These are phyloP conservation scores for Mortierella sp. DNA, from an alignment of 371 early-diverging fungal genomes.

Conservation along the genomic window DNA sequence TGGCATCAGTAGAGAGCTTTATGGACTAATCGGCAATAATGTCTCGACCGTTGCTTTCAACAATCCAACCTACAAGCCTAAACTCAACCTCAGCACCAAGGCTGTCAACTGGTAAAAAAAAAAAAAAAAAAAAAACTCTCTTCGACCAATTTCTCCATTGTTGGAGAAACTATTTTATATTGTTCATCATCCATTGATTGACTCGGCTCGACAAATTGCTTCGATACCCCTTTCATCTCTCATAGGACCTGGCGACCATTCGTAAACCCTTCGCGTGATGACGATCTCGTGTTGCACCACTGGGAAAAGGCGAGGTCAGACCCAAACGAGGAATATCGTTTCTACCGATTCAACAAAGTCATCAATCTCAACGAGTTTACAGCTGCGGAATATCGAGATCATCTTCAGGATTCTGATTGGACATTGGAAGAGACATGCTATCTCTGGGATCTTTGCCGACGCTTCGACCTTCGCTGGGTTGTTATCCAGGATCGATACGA, in stretches of 20 bases:
- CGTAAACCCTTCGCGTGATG: slow-evolving; percentile 81
- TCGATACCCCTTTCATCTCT: background rate
- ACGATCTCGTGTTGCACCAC: slow-evolving; percentile 76
- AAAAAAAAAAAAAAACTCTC: background rate
- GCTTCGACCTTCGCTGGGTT: slow-evolving; percentile 84
- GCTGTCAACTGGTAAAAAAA: slow-evolving; percentile 65
- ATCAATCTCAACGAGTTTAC: slow-evolving; percentile 72
- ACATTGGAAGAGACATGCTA: slow-evolving; percentile 87
- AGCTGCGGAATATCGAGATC: slow-evolving; percentile 75
- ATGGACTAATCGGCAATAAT: slow-evolving; percentile 73
- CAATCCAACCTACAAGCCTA: slow-evolving; percentile 75
- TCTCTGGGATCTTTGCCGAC: slow-evolving; percentile 77
- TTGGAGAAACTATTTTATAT: background rate
- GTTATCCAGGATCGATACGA: slow-evolving; percentile 88
- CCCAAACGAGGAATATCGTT: slow-evolving; percentile 65
- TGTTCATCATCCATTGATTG: background rate
- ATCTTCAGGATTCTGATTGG: slow-evolving; percentile 81
- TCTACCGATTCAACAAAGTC: slow-evolving; percentile 74
- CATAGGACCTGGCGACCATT: slow-evolving; percentile 79
- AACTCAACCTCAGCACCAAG: slow-evolving; percentile 73
- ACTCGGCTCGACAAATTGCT: background rate
- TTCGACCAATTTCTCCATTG: background rate
- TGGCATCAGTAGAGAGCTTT: slow-evolving; percentile 74
- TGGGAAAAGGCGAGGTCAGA: slow-evolving; percentile 77
- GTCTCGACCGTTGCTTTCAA: slow-evolving; percentile 73